Conservation (phyloP, 495 filamentous ascomycete species). For the Acidiella bohemica region DNA sequence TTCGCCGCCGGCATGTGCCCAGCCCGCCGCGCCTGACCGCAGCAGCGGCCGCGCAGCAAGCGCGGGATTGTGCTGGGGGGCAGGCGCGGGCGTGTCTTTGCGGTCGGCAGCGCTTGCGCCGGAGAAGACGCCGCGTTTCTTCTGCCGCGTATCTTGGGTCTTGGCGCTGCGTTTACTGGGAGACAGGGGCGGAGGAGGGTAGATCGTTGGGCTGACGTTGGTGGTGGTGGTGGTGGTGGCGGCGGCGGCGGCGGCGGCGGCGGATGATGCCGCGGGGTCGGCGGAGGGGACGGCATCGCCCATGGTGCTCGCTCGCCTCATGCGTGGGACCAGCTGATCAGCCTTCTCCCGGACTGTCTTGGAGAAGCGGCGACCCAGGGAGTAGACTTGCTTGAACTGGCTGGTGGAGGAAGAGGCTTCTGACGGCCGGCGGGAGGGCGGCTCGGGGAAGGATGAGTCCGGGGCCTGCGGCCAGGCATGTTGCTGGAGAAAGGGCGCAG, state of each 20-base stretch:
- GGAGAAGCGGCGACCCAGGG: slow-evolving; percentile 13
- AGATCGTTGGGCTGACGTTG: no score
- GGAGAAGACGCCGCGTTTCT: no score
- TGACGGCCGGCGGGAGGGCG: no score
- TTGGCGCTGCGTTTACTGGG: slow-evolving; percentile 14
- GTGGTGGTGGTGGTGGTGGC: no score
- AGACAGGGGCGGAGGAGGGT: slow-evolving; percentile 3
- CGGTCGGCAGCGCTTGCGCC: no score
- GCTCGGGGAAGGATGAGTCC: no score
- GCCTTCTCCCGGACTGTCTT: slow-evolving; percentile 5
- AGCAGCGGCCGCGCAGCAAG: slow-evolving; percentile 1
- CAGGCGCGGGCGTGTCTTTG: slow-evolving; percentile 17
- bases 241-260: no score
- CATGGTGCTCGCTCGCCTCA: slow-evolving; percentile 15
- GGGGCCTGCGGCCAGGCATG: no score
- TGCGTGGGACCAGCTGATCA: slow-evolving; percentile 1
- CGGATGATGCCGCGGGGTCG: no score
- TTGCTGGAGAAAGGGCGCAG: no score
- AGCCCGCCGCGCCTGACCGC: neutral
- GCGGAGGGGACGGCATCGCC: no score
- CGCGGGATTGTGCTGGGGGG: neutral
- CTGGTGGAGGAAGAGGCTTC: neutral
- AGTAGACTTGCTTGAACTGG: neutral
- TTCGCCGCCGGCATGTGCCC: slow-evolving; percentile 9
- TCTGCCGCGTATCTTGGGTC: neutral